Evolutionary conservation across 257 asterid genomes (phyloP).

Genomic region (Capsicum chinense): DNA sequence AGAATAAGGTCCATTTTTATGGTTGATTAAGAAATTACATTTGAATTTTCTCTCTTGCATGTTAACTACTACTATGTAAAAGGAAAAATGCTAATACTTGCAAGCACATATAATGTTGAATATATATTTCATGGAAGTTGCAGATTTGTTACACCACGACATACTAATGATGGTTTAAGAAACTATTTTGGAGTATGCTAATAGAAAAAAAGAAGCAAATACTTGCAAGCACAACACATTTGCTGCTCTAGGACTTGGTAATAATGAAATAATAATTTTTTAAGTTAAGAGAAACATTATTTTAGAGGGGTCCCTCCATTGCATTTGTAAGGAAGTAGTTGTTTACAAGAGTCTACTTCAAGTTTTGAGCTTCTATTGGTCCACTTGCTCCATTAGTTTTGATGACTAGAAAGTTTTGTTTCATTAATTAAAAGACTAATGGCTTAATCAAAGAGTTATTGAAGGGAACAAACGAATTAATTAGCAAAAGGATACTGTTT

Average conservation of each 20-base stretch:
- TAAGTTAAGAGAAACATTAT: not conserved
- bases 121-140: too few species aligned
- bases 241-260: not conserved
- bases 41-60: too few species aligned
- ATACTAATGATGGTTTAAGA: not conserved
- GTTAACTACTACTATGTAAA: too few species aligned
- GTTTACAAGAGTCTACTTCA: conserved; percentile 36
- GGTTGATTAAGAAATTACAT: not conserved
- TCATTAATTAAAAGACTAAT: not conserved
- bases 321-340: conserved; percentile 43
- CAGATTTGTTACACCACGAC: too few species aligned
- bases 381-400: conserved; percentile 39
- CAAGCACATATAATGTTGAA: too few species aligned
- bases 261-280: not conserved
- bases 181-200: not conserved
- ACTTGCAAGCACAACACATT: conserved; percentile 10
- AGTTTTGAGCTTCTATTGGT: conserved; percentile 43
- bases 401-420: conserved; percentile 20
- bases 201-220: not conserved
- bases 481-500: not conserved
- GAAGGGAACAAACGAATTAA: not conserved
- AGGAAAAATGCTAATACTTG: too few species aligned
- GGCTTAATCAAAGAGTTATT: conserved; percentile 10
- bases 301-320: conserved; percentile 34
- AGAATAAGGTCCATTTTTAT: not conserved